Percentiles rank a stretch among this genome's conserved stretches.
Conservation (phyloP, 371 early-diverging fungal genomes). For the Batrachochytrium dendrobatidis region DNA sequence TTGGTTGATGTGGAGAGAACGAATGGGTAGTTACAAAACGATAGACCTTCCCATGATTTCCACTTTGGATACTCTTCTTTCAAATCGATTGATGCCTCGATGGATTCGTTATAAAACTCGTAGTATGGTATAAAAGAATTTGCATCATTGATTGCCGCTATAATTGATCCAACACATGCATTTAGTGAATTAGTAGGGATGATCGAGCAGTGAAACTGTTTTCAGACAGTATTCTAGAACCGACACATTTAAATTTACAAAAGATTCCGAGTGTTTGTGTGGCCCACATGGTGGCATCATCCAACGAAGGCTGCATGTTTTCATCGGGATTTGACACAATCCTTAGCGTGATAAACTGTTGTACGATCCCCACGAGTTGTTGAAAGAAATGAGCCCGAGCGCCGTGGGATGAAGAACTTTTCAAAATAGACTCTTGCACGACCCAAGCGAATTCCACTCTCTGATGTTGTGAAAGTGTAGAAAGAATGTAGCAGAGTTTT, state of each 20-base stretch:
- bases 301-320: conserved; percentile 2
- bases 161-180: no score
- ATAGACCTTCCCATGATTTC: conserved; percentile 62
- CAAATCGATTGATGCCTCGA: conserved; percentile 69
- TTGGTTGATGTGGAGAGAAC: conserved; percentile 78
- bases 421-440: conserved; percentile 9
- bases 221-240: neutral
- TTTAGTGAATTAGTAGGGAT: no score
- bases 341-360: conserved; percentile 24
- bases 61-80: conserved; percentile 76
- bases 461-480: neutral
- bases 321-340: conserved; percentile 5
- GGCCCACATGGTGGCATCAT: conserved; percentile 15
- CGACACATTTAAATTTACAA: conserved; percentile 9
- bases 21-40: conserved; percentile 87
- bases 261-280: conserved; percentile 23
- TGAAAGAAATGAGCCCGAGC: conserved; percentile 16
- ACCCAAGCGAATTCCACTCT: conserved; percentile 8
- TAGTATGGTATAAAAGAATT: conserved; percentile 22
- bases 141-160: conserved; percentile 29
- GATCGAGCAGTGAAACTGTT: no score
- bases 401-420: neutral
- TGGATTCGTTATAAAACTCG: conserved; percentile 63
- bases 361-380: conserved; percentile 23
- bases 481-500: conserved; percentile 10